Evolutionary conservation across 2,329 filamentous ascomycete species (phyloP), one percentile per base, ranked within the genome.

Genomic region (Botrytis paeoniae): DNA sequence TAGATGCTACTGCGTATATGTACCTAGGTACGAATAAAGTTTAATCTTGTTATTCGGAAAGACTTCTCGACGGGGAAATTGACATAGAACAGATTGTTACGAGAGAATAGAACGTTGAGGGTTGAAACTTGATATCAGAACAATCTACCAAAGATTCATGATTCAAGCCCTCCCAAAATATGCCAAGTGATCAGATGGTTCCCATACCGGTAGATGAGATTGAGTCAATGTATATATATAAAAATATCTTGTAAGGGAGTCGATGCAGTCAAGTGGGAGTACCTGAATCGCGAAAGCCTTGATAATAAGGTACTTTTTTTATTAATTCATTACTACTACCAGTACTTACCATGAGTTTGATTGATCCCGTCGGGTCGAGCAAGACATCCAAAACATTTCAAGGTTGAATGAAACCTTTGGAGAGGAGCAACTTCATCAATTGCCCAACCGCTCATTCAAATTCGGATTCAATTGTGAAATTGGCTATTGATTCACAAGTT

Each of bases 381-480:
- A 57, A 65, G 41, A 65, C 61, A 29, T 64, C 61, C 61, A 64
- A 64, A 64, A 64, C 61, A 64, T 64, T 64, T 64, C 39, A 43
- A 63, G 61, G 37, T 63, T 63, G 61, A 29, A 43, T 63, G 61
- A 63, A 63, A 63, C 61, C 61, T 63, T 43, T 63, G 61, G 61
- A 45, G 62, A 65, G 62, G 62, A 65, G 41, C 63, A 57, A n/a
- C 51, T 57, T 57, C n/a, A 35, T 64, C 62, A 25, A 64, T 48
- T 64, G 62, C 41, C 48, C 48, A 54, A 54, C 41, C 41, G 41
- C 41, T 48, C 41, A 64, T 64, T 64, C 62, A 48, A 48, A 57
- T 29, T 57, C 51, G 51, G n/a, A 32, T 57, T 29, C 51, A 29
- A 57, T 57, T 65, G 41, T 65, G 63, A 65, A 65, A 65, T 65